Percentiles rank a stretch among this genome's conserved stretches.
Conservation (phyloP, 164 flowering plant genomes). For the Chloranthus sessilifolius region DNA sequence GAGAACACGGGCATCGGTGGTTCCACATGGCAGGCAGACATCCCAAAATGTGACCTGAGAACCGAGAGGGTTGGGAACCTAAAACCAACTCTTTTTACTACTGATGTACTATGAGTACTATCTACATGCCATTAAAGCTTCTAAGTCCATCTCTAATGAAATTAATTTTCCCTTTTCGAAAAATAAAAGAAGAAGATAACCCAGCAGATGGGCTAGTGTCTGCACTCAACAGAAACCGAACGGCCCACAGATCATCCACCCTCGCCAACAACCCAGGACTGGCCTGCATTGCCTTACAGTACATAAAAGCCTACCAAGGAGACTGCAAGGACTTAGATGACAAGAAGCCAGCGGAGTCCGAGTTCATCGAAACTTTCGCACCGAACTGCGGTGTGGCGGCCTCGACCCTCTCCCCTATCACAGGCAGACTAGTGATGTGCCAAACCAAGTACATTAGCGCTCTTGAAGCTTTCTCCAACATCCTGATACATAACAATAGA, state of each 20-base stretch:
- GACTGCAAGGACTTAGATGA: slow-evolving; percentile 57
- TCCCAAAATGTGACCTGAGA: too few species aligned
- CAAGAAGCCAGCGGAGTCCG: slow-evolving; percentile 66
- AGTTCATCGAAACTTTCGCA: slow-evolving; percentile 72
- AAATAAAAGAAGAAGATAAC: slow-evolving; percentile 50
- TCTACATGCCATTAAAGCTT: too few species aligned
- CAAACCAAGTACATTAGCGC: slow-evolving; percentile 55
- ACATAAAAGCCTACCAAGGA: slow-evolving; percentile 87
- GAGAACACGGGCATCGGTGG: too few species aligned
- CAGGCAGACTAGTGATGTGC: slow-evolving; percentile 83
- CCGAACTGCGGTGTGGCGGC: slow-evolving; percentile 71
- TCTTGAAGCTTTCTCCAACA: slow-evolving; percentile 55
- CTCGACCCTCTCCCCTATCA: slow-evolving; percentile 53
- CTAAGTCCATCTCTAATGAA: too few species aligned
- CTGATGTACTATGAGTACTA: too few species aligned
- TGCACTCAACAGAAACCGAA: slow-evolving; percentile 60
- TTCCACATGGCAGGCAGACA: too few species aligned
- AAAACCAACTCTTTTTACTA: too few species aligned
- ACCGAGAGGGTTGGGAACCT: too few species aligned
- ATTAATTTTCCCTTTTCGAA: too few species aligned
- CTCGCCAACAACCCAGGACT: slow-evolving; percentile 72
- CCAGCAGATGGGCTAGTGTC: slow-evolving; percentile 80
- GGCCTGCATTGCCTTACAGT: slow-evolving; percentile 88
- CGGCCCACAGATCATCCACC: slow-evolving; percentile 48
- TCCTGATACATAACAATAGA: slow-evolving; percentile 46